Base-by-base conservation (phyloP, 2,329 filamentous ascomycete genomes). In the Zelopaecilomyces penicillatus region DNA sequence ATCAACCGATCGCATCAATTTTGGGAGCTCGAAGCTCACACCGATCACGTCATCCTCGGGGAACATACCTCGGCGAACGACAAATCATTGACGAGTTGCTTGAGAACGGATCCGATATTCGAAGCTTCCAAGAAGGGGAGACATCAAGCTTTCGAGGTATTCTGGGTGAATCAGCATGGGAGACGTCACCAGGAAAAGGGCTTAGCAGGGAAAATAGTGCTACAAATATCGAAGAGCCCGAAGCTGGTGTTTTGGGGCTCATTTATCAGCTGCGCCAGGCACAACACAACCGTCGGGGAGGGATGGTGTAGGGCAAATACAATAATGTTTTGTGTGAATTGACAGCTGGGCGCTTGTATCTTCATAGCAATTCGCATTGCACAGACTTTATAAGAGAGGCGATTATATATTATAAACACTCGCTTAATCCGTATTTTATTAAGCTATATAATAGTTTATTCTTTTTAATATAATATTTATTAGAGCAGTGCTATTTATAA, bases 1-100 rank as follows among this genome's bases (percentile, higher is more conserved):
- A 90, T 49, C 84, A 89, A 49, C 85, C 84, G 5, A 68, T 72
- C 1, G 66, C 68, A 2, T 69, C 73, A 7, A 66, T 67, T 5
- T 60, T 69, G 32, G 65, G 66, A 2, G 64, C 56, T 12, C 68
- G 71, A 34, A 76, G 71, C 41, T 56, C 67, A n/a, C 67, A 76
- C 47, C 64, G 69, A 42, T 61, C 64, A 10, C 71, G 73, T 26
- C 63, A 66, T 51, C 54, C 69, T 53, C 66, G 66, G 46, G 64
- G 68, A 57, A 67, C 59, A 42, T 71, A 71, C 53, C 72, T 67
- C 40, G 68, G 61, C 31, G 77, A 68, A 50, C 65, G 58, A 39
- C 71, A 67, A 53, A 78, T 74, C 53, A 75, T 75, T 6, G 78
- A 81, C 50, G 76, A 83, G 52, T 63, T 72, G 0, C 56, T 64